Evolutionary conservation across 2,329 filamentous ascomycete species (phyloP).

Genomic region (Talaromyces amestolkiae): DNA sequence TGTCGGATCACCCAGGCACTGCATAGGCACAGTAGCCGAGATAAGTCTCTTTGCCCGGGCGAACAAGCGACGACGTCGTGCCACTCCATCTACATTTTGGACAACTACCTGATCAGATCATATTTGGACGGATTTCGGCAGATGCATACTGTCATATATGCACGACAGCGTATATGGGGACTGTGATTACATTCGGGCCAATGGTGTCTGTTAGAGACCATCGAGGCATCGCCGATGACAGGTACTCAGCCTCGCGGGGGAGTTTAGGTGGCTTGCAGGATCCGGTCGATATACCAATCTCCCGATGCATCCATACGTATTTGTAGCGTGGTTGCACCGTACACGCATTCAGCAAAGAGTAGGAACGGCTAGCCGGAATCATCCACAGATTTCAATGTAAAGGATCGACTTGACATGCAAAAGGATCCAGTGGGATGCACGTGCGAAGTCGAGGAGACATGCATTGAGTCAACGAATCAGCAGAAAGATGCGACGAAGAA

Average conservation of each 20-base stretch:
- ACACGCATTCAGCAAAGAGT: background rate
- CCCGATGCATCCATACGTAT: background rate
- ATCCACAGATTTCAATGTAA: background rate
- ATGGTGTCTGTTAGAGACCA: background rate
- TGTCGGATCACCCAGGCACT: background rate
- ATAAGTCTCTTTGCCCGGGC: background rate
- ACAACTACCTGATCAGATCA: background rate
- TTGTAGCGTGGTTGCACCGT: background rate
- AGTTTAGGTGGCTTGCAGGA: conserved; percentile 1
- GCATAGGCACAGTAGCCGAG: background rate
- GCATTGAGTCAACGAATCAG: background rate
- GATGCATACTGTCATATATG: background rate
- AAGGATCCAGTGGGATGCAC: background rate
- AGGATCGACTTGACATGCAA: background rate
- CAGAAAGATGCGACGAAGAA: background rate
- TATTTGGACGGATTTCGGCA: background rate
- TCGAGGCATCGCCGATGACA: background rate
- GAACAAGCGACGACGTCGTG: background rate
- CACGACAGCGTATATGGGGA: background rate
- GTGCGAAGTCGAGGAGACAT: background rate
- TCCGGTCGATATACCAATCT: background rate
- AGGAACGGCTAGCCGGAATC: background rate
- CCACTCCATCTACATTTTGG: background rate
- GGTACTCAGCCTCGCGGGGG: background rate
- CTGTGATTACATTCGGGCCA: background rate